Percentiles rank a stretch among this genome's conserved stretches.
These are phyloP conservation scores for Physcomitrium patens DNA, from an alignment of 225 moss, liverwort and hornwort genomes.

Conservation along the genomic window DNA sequence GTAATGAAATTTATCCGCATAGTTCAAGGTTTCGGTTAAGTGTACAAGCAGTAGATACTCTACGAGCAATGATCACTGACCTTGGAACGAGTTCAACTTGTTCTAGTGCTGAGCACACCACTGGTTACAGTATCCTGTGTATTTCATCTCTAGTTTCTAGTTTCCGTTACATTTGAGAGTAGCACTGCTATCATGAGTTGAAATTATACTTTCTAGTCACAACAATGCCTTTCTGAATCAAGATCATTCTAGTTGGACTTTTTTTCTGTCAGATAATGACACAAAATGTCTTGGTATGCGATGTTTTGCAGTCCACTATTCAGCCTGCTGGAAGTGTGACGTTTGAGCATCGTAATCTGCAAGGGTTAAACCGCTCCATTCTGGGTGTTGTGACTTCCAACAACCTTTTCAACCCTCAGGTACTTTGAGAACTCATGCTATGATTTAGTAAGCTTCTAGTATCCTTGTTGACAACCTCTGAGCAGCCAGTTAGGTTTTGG, in stretches of 20 bases:
- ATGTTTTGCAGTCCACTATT: conserved; percentile 60
- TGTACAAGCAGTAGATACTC: not conserved
- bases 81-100: not conserved
- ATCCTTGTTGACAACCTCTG: not conserved
- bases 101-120: not conserved
- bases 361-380: conserved; percentile 88
- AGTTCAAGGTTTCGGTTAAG: not conserved
- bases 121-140: too few species aligned
- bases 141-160: not conserved
- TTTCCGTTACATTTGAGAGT: not conserved
- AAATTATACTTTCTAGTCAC: not conserved
- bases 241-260: not conserved
- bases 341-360: conserved; percentile 92
- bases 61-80: not conserved
- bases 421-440: conserved; percentile 5
- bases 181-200: not conserved
- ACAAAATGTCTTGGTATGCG: not conserved
- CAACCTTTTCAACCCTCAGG: conserved; percentile 91
- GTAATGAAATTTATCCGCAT: conserved; percentile 23
- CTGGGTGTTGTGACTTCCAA: conserved; percentile 92
- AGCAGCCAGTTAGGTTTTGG: not conserved
- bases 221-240: not conserved
- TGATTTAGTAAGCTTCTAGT: not conserved
- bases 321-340: conserved; percentile 96
- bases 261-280: not conserved